Percentiles rank a stretch among this genome's conserved stretches.
Conservation (phyloP, 2,329 filamentous ascomycete genomes). For the Penicillium sp. region DNA sequence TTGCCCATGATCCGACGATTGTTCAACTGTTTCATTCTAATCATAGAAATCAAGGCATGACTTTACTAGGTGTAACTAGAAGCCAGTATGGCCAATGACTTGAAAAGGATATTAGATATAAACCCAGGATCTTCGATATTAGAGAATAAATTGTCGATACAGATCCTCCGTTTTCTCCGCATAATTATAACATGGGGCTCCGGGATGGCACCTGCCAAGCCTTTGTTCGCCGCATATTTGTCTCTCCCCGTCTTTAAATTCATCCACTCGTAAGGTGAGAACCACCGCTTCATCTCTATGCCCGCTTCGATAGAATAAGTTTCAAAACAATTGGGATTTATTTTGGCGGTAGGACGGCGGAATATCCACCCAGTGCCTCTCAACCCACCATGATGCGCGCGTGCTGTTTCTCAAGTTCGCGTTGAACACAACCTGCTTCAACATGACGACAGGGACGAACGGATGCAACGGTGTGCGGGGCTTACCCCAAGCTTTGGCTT, state of each 20-base stretch:
- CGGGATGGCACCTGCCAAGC: background rate
- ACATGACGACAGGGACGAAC: conserved; percentile 12
- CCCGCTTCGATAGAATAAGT: background rate
- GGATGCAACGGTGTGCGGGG: conserved; percentile 5
- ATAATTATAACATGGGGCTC: background rate
- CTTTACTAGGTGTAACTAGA: too few species aligned
- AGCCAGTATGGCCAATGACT: too few species aligned
- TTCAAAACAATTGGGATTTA: background rate
- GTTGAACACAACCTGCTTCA: background rate
- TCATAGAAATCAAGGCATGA: background rate
- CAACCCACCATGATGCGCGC: background rate
- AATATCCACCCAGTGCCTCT: background rate
- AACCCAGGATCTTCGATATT: too few species aligned
- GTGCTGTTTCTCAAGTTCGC: background rate
- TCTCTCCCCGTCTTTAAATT: background rate
- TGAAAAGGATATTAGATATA: too few species aligned
- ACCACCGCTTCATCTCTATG: background rate
- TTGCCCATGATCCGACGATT: background rate
- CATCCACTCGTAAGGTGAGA: background rate
- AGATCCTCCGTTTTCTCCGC: background rate
- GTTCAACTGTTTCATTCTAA: background rate
- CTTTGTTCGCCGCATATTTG: background rate
- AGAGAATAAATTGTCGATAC: background rate
- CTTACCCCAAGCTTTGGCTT: background rate
- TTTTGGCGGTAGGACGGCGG: background rate